Base-by-base conservation (phyloP, 129 eudicot genomes). In the Gnaphalium uliginosum region DNA sequence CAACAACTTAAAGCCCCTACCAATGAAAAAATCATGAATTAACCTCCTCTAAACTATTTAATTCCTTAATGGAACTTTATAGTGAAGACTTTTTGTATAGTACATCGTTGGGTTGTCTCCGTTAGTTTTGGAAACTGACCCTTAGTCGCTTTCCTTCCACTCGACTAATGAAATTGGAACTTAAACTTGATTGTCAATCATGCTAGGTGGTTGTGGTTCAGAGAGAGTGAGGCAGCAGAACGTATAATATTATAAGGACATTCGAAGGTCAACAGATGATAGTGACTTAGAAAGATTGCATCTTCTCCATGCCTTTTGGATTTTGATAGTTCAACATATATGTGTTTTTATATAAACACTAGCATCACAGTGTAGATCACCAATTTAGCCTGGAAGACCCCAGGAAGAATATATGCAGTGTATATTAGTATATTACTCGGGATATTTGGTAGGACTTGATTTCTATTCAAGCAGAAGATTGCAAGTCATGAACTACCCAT, bases 71-170 rank as follows among this genome's bases (percentile, higher is more conserved):
- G 66, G 37, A 25, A 61, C 18, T 66, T 35, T 37, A 66, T 37
- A 37, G 51, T 66, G 71, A 35, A 19, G 29, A 19, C 57, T 23
- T 68, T 43, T 23, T 25, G 18, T 39, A 22, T 53, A 76, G 80
- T 76, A 62, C 82, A 71, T 74, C 19, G 11, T 32, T 30, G 74
- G 68, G 82, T 81, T 83, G 84, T 84, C 77, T 85, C 93, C 89
- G 68, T 69, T 51, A 73, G 86, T 68, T 21, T 24, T 30, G 86
- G 93, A 88, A 75, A 56, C 74, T 67, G 48, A 41, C 68, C n/a
- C 70, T 25, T 27, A 23, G 71, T 69, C 32, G 26, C 69, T 32
- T 73, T 68, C 33, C 73, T 21, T 13, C 76, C 78, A 69, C 72
- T 27, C 37, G 51, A 5, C 73, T 68, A 23, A 43, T 64, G 60